Conservation (phyloP, 208 protist genomes). For the Trichomonas tenax region DNA sequence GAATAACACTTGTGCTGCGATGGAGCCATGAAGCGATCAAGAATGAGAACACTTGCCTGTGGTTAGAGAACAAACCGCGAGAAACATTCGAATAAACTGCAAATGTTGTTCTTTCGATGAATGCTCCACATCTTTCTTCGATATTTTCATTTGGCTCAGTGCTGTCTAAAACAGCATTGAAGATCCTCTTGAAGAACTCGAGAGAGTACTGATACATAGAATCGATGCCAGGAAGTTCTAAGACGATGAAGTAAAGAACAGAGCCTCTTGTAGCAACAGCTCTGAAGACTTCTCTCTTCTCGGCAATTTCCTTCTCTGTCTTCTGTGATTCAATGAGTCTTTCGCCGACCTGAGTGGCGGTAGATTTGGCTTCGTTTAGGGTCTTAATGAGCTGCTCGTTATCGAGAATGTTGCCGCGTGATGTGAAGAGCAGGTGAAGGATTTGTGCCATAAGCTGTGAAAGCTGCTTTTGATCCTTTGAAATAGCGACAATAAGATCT, state of each 20-base stretch:
- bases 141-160: slow-evolving; percentile 56
- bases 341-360: slow-evolving; percentile 63
- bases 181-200: slow-evolving; percentile 82
- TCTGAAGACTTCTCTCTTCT: slow-evolving; percentile 67
- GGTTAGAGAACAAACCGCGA: slow-evolving; percentile 85
- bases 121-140: slow-evolving; percentile 51
- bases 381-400: slow-evolving; percentile 79
- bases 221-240: slow-evolving; percentile 46
- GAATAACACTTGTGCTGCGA: slow-evolving; percentile 39
- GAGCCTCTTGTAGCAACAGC: slow-evolving; percentile 70
- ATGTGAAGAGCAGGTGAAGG: slow-evolving; percentile 63
- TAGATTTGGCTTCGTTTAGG: slow-evolving; percentile 69
- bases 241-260: slow-evolving; percentile 76
- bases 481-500: slow-evolving; percentile 72
- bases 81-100: slow-evolving; percentile 79
- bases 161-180: slow-evolving; percentile 60
- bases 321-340: slow-evolving; percentile 66
- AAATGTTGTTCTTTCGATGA: slow-evolving; percentile 63
- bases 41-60: slow-evolving; percentile 87
- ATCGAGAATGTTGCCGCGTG: slow-evolving; percentile 78
- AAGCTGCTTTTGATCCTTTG: slow-evolving; percentile 73
- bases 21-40: slow-evolving; percentile 66
- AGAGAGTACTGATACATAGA: slow-evolving; percentile 76
- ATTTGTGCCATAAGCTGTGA: slow-evolving; percentile 75
- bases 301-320: slow-evolving; percentile 73